Evolutionary conservation across 2,329 filamentous ascomycete species (phyloP), one percentile per base, ranked within the genome.

Genomic region (Bipolaris victoriae): DNA sequence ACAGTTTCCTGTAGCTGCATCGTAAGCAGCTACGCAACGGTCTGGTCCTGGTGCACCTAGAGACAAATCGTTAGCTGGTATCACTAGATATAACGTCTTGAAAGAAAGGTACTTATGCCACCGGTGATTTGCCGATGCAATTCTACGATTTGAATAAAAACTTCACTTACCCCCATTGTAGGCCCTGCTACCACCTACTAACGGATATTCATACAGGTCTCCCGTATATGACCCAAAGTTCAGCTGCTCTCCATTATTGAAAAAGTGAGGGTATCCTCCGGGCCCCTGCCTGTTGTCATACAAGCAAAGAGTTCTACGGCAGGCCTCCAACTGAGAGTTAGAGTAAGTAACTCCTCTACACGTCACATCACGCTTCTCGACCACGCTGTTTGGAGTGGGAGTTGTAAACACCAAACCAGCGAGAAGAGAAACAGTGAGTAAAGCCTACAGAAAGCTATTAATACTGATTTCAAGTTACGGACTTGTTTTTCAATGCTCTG

Each of bases 401-500:
- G 22, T 24, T 24, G 41, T 18, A 26, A 44, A 44, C 11, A 15
- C 41, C 2, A 13, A 26, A n/a, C 13, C 22, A n/a, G 41, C 41
- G 22, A 44, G 41, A n/a, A 44, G 10, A 9, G 20, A 44, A 5
- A 29, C 2, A 26, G 5, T 5, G 6, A 44, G 22, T 26, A 26
- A 15, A 44, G 22, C 22, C 41, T 44, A 26, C 24, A 44, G 41
- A 44, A 29, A 26, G 22, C n/a, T 15, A 22, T 44, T 29, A 44
- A 29, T 44, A 10, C n/a, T 44, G 7, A 11, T 9, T 18, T 29
- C 11, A 22, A 44, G 11, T 5, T 15, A 26, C 11, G 13, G 29
- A 49, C 52, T 66, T 64, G 37, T 64, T 55, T 26, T 18, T 9
- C 9, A 65, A 64, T 10, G 62, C 62, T n/a, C 59, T 55, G 33